phyloP scores from a whole-genome alignment of 1,284 basidiomycete genomes.

The Sanguinoderma infundibulare region DNA sequence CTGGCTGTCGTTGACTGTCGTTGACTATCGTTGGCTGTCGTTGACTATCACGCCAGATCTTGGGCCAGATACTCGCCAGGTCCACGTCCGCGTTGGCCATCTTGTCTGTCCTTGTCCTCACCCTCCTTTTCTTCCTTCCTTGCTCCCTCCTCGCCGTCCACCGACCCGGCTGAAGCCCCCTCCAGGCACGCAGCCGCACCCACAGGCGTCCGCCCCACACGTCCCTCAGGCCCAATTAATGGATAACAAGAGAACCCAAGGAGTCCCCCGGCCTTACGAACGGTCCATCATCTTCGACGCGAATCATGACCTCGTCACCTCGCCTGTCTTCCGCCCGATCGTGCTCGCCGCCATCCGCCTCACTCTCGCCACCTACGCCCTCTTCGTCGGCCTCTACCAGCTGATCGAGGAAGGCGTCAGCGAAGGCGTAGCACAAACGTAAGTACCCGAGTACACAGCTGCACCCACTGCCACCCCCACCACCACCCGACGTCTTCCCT shows the following conservation, averaged over 20 bases:
- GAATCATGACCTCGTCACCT: conserved; percentile 57
- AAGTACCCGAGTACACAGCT: conserved; percentile 9
- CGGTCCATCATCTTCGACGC: conserved; percentile 54
- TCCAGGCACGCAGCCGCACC: background rate
- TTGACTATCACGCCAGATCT: background rate
- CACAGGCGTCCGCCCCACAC: background rate
- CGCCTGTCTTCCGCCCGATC: conserved; percentile 53
- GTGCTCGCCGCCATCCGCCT: conserved; percentile 52
- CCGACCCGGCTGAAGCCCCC: background rate
- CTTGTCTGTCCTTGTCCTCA: background rate
- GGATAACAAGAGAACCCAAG: conserved; percentile 1
- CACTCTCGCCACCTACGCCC: conserved; percentile 56
- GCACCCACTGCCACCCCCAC: no score
- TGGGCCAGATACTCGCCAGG: background rate
- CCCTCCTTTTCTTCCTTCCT: background rate
- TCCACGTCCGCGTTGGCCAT: no score
- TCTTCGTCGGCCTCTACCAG: conserved; percentile 49
- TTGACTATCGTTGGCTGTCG: background rate
- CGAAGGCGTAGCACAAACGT: conserved; percentile 32
- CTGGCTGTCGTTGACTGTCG: background rate
- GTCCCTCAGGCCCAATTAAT: background rate
- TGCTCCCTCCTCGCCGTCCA: background rate
- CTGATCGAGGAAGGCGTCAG: conserved; percentile 45
- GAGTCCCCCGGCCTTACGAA: conserved; percentile 9
- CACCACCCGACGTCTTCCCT: background rate